Conservation (phyloP, 805 yeast genomes). For the Starmerella scarabaei region DNA sequence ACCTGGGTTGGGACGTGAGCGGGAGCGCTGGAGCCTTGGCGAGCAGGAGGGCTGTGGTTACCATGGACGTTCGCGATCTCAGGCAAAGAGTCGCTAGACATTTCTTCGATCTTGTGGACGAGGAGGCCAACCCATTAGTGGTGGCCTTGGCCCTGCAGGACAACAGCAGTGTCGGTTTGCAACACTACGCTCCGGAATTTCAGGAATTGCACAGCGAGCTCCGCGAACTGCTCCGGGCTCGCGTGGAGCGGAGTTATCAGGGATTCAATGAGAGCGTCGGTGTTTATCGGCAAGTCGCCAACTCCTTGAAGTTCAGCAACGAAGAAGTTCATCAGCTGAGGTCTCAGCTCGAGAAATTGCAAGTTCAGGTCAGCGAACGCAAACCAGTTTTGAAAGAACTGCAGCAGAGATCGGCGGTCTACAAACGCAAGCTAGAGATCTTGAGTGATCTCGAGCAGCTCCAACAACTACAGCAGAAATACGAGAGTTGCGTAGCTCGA, state of each 20-base stretch:
- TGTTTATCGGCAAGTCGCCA: slow-evolving; percentile 60
- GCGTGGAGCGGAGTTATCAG: slow-evolving; percentile 53
- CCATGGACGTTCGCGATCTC: slow-evolving; percentile 18
- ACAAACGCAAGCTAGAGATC: slow-evolving; percentile 56
- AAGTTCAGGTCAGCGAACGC: slow-evolving; percentile 39
- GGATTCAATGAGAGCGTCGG: slow-evolving; percentile 78
- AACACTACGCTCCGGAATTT: slow-evolving; percentile 59
- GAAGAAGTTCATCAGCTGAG: slow-evolving; percentile 38
- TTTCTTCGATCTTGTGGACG: slow-evolving; percentile 32
- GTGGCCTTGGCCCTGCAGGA: slow-evolving; percentile 73
- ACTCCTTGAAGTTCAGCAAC: slow-evolving; percentile 54
- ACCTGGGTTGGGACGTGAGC: too few relatives aligned
- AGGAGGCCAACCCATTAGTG: slow-evolving; percentile 68
- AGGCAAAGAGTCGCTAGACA: slow-evolving; percentile 17
- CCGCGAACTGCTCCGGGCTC: slow-evolving; percentile 43
- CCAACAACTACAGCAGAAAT: slow-evolving; percentile 42
- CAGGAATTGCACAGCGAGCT: slow-evolving; percentile 44
- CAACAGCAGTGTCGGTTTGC: slow-evolving; percentile 81
- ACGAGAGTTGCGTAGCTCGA: slow-evolving; percentile 57
- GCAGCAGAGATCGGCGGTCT: slow-evolving; percentile 47
- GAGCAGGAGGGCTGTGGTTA: too few relatives aligned
- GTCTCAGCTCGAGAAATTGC: slow-evolving; percentile 37
- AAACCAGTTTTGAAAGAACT: slow-evolving; percentile 50
- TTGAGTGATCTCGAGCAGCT: slow-evolving; percentile 54
- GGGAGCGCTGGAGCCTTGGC: too few relatives aligned